Evolutionary conservation across 805 yeast genomes (phyloP).

Genomic region (Schwanniomyces pseudopolymorphus): DNA sequence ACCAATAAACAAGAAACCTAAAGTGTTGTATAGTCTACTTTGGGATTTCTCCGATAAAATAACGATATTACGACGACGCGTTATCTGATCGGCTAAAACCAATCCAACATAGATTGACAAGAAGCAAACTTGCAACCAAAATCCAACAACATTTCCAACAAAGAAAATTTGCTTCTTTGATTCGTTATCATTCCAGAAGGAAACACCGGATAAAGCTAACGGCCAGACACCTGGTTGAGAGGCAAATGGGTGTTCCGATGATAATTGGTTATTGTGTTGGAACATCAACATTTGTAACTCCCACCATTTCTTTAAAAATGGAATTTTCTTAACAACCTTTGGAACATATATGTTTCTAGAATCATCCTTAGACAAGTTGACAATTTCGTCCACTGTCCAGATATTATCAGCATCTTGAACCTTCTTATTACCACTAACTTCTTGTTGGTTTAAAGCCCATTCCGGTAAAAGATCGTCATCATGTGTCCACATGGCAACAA

Average conservation of each 20-base stretch:
- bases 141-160: constrained; percentile 86
- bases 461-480: constrained; percentile 83
- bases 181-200: constrained; percentile 86
- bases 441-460: constrained; percentile 92
- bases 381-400: constrained; percentile 76
- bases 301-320: constrained; percentile 84
- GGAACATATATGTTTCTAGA: constrained; percentile 63
- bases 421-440: constrained; percentile 92
- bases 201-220: constrained; percentile 81
- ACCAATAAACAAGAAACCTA: constrained; percentile 81
- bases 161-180: constrained; percentile 77
- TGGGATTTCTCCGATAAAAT: constrained; percentile 62
- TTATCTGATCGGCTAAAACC: constrained; percentile 69
- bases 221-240: constrained; percentile 95
- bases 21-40: constrained; percentile 70
- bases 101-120: constrained; percentile 64
- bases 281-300: constrained; percentile 90
- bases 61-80: constrained; percentile 66
- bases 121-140: constrained; percentile 77
- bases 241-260: constrained; percentile 92
- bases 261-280: constrained; percentile 82
- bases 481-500: constrained; percentile 94
- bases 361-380: constrained; percentile 54
- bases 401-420: constrained; percentile 61
- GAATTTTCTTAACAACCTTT: constrained; percentile 56